A percentile compares a stretch with the other conserved stretches of the same genome.
phyloP scores from a whole-genome alignment of 495 filamentous ascomycete genomes.

The Tuber melanosporum region DNA sequence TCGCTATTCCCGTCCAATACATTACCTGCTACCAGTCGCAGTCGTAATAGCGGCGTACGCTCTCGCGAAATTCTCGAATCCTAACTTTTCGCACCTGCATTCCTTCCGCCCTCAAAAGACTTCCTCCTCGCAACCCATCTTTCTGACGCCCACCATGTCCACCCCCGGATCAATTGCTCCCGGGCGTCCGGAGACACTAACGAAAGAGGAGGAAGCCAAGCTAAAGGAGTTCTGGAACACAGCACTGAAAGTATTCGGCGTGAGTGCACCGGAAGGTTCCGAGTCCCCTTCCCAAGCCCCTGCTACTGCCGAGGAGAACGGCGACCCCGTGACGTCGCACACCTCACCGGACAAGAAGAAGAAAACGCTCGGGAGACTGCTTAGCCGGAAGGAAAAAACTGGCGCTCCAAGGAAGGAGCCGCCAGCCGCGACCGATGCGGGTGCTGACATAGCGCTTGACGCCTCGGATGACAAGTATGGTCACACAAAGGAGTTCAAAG shows the following conservation, averaged over 20 bases:
- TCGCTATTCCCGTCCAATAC: background rate
- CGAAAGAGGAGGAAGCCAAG: conserved; percentile 79
- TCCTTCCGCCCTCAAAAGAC: background rate
- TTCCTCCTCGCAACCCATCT: background rate
- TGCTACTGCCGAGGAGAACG: conserved; percentile 31
- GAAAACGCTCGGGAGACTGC: conserved; percentile 57
- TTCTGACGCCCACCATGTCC: conserved; percentile 12
- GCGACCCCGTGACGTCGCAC: conserved; percentile 7
- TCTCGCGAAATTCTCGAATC: background rate
- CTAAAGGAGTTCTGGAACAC: conserved; percentile 78
- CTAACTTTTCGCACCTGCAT: background rate
- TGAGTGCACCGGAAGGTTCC: conserved; percentile 44
- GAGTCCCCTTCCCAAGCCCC: conserved; percentile 34
- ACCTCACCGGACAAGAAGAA: conserved; percentile 56
- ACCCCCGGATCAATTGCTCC: conserved; percentile 50
- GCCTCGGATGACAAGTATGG: conserved; percentile 80
- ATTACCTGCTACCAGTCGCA: background rate
- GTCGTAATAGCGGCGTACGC: background rate
- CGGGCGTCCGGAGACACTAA: conserved; percentile 81
- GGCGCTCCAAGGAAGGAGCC: conserved; percentile 48
- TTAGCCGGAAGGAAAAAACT: conserved; percentile 57
- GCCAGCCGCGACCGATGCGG: conserved; percentile 33
- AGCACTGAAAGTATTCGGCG: conserved; percentile 72
- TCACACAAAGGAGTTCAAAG: conserved; percentile 76
- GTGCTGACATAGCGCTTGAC: conserved; percentile 40